Evolutionary conservation across 1,139 yeast genomes (phyloP).

Genomic region (Hemisphaericaspora lyxosophila): DNA sequence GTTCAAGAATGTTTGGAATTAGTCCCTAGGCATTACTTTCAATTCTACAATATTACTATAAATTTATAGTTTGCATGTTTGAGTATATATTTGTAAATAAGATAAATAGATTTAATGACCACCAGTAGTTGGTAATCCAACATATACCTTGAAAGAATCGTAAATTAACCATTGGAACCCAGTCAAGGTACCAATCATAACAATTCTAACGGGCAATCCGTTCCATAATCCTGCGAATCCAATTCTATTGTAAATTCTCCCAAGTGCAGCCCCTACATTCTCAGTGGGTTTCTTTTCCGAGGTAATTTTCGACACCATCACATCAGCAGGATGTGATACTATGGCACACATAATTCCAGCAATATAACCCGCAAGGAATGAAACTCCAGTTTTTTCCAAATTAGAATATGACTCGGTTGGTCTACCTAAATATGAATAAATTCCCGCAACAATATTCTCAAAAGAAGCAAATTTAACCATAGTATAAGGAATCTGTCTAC

Average conservation of each 20-base stretch:
- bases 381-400: constrained; percentile 83
- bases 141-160: constrained; percentile 87
- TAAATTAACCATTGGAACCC: constrained; percentile 96
- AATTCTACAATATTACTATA: neutral
- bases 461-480: constrained; percentile 95
- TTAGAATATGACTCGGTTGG: constrained; percentile 41
- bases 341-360: constrained; percentile 96
- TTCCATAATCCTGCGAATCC: constrained; percentile 94
- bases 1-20: constrained; percentile 61
- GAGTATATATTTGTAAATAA: neutral
- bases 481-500: constrained; percentile 93
- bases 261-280: constrained; percentile 62
- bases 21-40: constrained; percentile 4
- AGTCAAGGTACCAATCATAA: constrained; percentile 95
- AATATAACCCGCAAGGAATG: constrained; percentile 90
- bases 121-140: constrained; percentile 91
- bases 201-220: constrained; percentile 89
- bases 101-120: constrained; percentile 42
- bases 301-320: constrained; percentile 90
- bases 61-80: neutral
- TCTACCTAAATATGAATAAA: constrained; percentile 54
- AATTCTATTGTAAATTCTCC: constrained; percentile 72
- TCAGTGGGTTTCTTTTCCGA: constrained; percentile 70
- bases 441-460: constrained; percentile 79
- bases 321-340: constrained; percentile 96